Evolutionary conservation across 2,329 filamentous ascomycete genomes (phyloP), one percentile per base, ranked within the genome.

Genomic region (Ophiostoma perfectum): DNA sequence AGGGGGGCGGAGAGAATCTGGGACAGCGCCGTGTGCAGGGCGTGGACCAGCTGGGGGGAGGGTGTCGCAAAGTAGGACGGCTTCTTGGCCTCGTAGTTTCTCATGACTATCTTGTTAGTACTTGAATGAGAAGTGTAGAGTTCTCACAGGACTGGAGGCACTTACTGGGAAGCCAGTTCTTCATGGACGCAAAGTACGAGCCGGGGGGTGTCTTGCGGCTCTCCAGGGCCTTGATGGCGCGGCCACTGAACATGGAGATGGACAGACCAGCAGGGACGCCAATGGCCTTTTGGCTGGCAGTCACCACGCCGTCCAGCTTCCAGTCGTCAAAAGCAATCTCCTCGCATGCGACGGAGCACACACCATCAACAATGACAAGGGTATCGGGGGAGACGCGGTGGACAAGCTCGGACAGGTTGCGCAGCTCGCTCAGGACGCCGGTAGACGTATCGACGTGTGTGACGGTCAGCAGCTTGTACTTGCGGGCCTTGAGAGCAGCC

Each of bases 371-470:
- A 66, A 98, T 86, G 70, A 99, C 81, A 68, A 99, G 84, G 0
- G 95, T 99, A 66, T 97, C 89, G 0, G 95, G 95, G 71, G 92
- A 96, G 72, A 97, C 91, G 67, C 86, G 85, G 78, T 90, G 90
- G 66, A 98, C 91, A 65, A 96, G 82, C 76, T 93, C 90, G 45
- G 92, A 88, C 69, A 99, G 82, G 69, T 88, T 83, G 83, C 96
- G 90, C 75, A 98, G 86, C 78, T 98, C 93, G 76, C 91, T 96
- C 65, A 99, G 82, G 39, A 99, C 95, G 73, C 95, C 95, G 49
- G 95, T 99, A 4, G 93, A 97, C 38, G 95, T 99, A 77, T 99
- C 95, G 71, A 97, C 94, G 78, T 99, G 95, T 11, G 95, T 99
- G 72, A 98, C 90, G 58, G 94, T 98, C 75, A 99, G 80, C 71